Evolutionary conservation across 768 basidiomycete species (phyloP).

Genomic region (Erythrobasidium yunnanense): DNA sequence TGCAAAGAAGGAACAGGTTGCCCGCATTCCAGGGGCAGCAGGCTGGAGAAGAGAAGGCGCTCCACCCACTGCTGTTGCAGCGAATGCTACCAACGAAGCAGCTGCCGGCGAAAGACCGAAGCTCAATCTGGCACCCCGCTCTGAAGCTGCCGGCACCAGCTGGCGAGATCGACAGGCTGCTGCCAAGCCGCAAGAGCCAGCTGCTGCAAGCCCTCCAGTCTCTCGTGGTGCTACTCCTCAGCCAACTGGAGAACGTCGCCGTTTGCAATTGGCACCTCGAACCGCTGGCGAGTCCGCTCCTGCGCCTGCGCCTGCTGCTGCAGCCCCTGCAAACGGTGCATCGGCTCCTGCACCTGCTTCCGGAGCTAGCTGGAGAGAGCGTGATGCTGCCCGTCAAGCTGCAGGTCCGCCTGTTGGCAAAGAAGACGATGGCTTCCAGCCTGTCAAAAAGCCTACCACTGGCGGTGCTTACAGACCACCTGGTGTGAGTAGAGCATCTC

Average conservation of each 20-base stretch:
- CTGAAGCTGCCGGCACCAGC: neutral
- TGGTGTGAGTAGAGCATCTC: neutral
- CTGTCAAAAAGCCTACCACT: neutral
- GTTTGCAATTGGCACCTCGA: neutral
- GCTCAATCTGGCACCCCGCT: neutral
- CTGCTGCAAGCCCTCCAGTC: neutral
- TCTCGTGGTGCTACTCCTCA: neutral
- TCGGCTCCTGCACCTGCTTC: neutral
- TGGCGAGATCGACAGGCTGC: slow-evolving; percentile 13
- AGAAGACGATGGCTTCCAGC: slow-evolving; percentile 19
- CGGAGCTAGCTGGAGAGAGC: slow-evolving; percentile 14
- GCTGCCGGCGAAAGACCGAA: neutral
- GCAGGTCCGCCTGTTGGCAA: neutral
- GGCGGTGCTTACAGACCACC: slow-evolving; percentile 19
- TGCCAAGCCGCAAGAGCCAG: neutral
- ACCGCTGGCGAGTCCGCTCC: neutral
- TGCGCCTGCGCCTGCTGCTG: neutral
- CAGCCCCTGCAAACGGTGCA: neutral
- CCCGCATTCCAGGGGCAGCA: neutral
- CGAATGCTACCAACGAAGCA: neutral
- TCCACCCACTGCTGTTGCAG: neutral
- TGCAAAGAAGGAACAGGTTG: slow-evolving; percentile 11
- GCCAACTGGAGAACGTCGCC: neutral
- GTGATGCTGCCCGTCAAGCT: neutral
- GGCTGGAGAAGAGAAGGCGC: slow-evolving; percentile 3